These are phyloP conservation scores for Phytopythium helicoides DNA, from an alignment of 352 stramenopile species.

Conservation along the genomic window DNA sequence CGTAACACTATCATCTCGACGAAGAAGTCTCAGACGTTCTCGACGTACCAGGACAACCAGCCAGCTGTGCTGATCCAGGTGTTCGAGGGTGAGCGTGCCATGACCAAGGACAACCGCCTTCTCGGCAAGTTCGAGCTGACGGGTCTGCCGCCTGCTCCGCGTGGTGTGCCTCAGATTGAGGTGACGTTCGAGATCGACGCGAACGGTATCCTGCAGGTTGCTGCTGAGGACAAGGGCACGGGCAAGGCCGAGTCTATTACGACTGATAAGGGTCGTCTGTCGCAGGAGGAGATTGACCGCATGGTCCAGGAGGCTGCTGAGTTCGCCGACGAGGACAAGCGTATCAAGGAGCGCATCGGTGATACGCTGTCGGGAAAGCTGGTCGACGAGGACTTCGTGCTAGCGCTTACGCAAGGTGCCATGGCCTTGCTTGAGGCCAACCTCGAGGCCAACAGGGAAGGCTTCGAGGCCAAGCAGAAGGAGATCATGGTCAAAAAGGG, in stretches of 20 bases:
- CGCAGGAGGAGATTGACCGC: constrained; percentile 98
- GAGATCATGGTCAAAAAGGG: constrained; percentile 99
- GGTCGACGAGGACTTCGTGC: constrained; percentile 89
- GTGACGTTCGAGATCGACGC: constrained; percentile 99
- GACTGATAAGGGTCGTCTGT: constrained; percentile 98
- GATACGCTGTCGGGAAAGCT: constrained; percentile 97
- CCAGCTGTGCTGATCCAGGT: constrained; percentile 89
- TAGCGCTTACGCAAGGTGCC: constrained; percentile 95
- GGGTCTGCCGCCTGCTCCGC: constrained; percentile 96
- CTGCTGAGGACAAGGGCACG: constrained; percentile 98
- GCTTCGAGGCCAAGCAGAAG: constrained; percentile 98
- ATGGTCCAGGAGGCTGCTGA: constrained; percentile 99
- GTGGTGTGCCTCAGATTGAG: constrained; percentile 99
- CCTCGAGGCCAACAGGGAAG: constrained; percentile 96
- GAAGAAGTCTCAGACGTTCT: too few relatives aligned
- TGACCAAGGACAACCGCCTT: constrained; percentile 99
- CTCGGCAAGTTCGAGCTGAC: constrained; percentile 99
- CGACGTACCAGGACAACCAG: constrained; percentile 99
- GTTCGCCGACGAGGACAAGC: constrained; percentile 98
- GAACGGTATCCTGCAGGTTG: constrained; percentile 98
- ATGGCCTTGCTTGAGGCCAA: constrained; percentile 99
- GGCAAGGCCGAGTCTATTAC: constrained; percentile 98
- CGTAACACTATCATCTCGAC: too few relatives aligned
- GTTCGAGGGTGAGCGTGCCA: constrained; percentile 98
- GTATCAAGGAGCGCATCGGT: constrained; percentile 97